Percentiles rank a stretch among this genome's conserved stretches.
phyloP scores from a whole-genome alignment of 2,329 filamentous ascomycete genomes.

The Neopestalotiopsis clavispora region DNA sequence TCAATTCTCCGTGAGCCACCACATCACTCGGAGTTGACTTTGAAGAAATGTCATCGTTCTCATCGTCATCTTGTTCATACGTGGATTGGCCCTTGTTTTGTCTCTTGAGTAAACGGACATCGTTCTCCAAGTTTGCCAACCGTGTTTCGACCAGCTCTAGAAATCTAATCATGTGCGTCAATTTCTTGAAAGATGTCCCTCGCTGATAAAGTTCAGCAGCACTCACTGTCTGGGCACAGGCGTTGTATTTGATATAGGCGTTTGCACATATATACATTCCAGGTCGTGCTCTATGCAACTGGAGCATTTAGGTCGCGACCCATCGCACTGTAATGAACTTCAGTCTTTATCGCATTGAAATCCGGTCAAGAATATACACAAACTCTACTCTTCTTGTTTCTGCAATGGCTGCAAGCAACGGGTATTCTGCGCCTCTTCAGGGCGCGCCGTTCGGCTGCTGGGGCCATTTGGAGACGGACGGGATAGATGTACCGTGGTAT shows the following conservation, averaged over 20 bases:
- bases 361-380: not conserved
- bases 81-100: not conserved
- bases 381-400: slow-evolving; percentile 16
- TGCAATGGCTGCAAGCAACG: slow-evolving; percentile 10
- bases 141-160: slow-evolving; percentile 13
- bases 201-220: too few species aligned
- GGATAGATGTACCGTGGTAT: not conserved
- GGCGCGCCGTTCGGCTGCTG: not conserved
- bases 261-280: slow-evolving; percentile 15
- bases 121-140: slow-evolving; percentile 14
- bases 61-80: not conserved
- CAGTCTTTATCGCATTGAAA: not conserved
- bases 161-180: not conserved
- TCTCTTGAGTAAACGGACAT: slow-evolving; percentile 8
- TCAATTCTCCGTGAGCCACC: not conserved
- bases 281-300: slow-evolving; percentile 6
- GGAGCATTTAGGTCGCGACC: slow-evolving; percentile 13
- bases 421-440: slow-evolving; percentile 14
- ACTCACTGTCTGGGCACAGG: slow-evolving; percentile 12
- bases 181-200: not conserved
- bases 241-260: slow-evolving; percentile 9
- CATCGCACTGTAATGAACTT: slow-evolving; percentile 7
- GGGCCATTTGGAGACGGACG: not conserved
- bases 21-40: not conserved
- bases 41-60: not conserved